Evolutionary conservation across 306 rosid genomes (phyloP), one percentile per base, ranked within the genome.

Genomic region (Malus fusca): DNA sequence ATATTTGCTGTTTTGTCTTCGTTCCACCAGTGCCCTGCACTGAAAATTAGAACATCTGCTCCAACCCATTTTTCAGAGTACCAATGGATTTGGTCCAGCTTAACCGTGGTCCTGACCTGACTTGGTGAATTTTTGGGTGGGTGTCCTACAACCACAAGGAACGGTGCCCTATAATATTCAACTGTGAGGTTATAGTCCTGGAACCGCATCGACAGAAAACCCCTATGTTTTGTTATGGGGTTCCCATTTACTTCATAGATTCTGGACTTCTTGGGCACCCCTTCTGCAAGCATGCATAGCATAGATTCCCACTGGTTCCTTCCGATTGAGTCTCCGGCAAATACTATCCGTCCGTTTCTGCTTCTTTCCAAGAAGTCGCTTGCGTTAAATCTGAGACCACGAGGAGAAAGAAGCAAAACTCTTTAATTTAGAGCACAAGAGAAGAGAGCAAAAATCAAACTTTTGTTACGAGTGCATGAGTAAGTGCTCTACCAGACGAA

Each of bases 291-390:
- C 98, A 96, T 87, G 91, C 98, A 96, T 3, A 90, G 80, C 59
- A 90, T 76, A 0, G 98, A 96, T 68, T 96, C 96, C 99, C 98
- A 96, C 46, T 96, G 98, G 83, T 96, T 96, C 82, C 99, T 89
- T 0, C 96, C 97, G 1, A 92, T 89, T 0, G 97, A 95, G 78
- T 95, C 99, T 3, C 98, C 99, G 3, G 91, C 98, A 44, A 95
- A 92, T 52, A 95, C 96, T 9, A 95, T 89, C 56, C 97, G 87
- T 4, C 98, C 91, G 11, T 95, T 89, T 71, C 89, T 86, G 70
- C 79, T 84, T 68, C 88, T 89, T 71, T 95, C 91, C 73, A 95
- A 77, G 78, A 95, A 69, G n/a, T 90, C 92, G 11, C 82, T 90
- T 0, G 97, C 97, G 26, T 90, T 92, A 84, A 95, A 92, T 69